A percentile compares a stretch with the other conserved stretches of the same genome.
Conservation (phyloP, 495 filamentous ascomycete genomes). For the Xylaria castorea region DNA sequence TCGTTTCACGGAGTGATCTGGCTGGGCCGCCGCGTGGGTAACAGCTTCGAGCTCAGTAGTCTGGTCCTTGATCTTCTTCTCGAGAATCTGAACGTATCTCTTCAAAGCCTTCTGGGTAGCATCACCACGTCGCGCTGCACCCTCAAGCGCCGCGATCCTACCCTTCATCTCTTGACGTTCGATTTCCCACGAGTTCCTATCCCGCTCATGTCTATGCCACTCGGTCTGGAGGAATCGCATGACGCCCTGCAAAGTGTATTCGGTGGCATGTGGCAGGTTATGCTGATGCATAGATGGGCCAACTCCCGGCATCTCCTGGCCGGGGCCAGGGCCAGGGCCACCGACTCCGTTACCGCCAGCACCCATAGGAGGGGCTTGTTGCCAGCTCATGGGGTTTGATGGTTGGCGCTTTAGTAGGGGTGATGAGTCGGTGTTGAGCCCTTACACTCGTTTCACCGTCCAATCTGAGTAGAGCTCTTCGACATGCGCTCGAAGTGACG, state of each 20-base stretch:
- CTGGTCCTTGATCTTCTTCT: slow-evolving; percentile 85
- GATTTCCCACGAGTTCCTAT: slow-evolving; percentile 98
- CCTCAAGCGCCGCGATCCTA: slow-evolving; percentile 93
- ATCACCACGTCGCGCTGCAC: slow-evolving; percentile 83
- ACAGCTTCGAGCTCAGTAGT: slow-evolving; percentile 45
- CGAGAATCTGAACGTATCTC: slow-evolving; percentile 89
- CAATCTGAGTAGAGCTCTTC: slow-evolving; percentile 24
- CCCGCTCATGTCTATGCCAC: slow-evolving; percentile 98
- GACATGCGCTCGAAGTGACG: slow-evolving; percentile 37
- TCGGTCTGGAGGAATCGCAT: slow-evolving; percentile 99
- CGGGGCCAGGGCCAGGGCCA: slow-evolving; percentile 27
- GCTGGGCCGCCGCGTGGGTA: slow-evolving; percentile 31
- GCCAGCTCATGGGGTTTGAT: slow-evolving; percentile 38
- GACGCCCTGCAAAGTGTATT: slow-evolving; percentile 97
- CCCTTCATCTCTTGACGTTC: slow-evolving; percentile 99
- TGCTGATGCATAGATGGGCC: slow-evolving; percentile 30
- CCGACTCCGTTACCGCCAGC: slow-evolving; percentile 36
- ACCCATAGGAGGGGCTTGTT: slow-evolving; percentile 41
- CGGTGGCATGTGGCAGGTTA: slow-evolving; percentile 82
- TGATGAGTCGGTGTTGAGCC: slow-evolving; percentile 23
- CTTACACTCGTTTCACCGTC: slow-evolving; percentile 40
- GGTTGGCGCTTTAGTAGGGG: neutral
- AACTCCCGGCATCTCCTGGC: slow-evolving; percentile 39
- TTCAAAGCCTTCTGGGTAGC: slow-evolving; percentile 84
- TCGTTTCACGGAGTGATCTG: slow-evolving; percentile 48